Evolutionary conservation across 257 asterid species (phyloP).

Genomic region (Voacanga thouarsii): DNA sequence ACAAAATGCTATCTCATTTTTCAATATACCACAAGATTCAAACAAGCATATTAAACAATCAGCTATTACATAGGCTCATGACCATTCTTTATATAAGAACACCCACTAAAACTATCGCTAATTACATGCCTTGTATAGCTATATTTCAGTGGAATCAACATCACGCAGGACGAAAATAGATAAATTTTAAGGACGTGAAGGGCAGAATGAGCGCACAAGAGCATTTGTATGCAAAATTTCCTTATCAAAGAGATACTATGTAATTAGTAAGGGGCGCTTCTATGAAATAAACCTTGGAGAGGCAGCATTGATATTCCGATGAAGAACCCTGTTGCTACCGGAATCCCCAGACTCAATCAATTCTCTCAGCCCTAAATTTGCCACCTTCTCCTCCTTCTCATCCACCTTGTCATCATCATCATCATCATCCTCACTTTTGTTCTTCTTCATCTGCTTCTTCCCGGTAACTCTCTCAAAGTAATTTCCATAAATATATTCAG

Average conservation of each 20-base stretch:
- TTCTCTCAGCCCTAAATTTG: constrained; percentile 75
- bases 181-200: neutral
- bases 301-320: constrained; percentile 66
- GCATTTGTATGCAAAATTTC: neutral
- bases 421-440: constrained; percentile 13
- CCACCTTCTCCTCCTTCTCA: constrained; percentile 38
- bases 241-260: neutral
- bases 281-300: constrained; percentile 47
- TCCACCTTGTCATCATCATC: constrained; percentile 32
- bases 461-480: constrained; percentile 71
- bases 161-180: neutral
- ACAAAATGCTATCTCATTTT: neutral
- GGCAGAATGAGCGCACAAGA: neutral
- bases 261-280: neutral
- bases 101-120: neutral
- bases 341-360: constrained; percentile 65
- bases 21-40: too few species aligned
- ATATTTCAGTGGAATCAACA: neutral
- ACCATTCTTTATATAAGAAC: neutral
- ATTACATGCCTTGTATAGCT: neutral
- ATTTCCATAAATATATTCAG: constrained; percentile 93
- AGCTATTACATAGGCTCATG: neutral
- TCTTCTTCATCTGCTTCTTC: constrained; percentile 24
- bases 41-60: neutral
- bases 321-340: constrained; percentile 49